phyloP scores from a whole-genome alignment of 371 early-diverging fungal genomes.

The Haplosporangium sp. region DNA sequence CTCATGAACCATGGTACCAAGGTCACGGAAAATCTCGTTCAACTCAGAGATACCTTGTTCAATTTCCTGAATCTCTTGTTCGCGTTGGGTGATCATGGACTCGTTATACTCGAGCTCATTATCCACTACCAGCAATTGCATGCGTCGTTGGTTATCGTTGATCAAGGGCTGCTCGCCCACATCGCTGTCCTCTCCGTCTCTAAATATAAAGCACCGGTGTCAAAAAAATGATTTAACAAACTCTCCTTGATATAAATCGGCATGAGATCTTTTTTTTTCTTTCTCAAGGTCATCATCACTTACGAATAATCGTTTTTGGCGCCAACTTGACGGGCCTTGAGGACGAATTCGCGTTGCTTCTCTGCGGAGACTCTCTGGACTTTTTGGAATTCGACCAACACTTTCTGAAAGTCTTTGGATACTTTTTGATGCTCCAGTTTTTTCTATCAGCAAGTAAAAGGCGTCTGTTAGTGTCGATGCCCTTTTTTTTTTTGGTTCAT shows the following conservation, averaged over 20 bases:
- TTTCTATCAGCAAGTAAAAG: constrained; percentile 14
- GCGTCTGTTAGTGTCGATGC: no score
- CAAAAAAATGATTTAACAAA: not conserved
- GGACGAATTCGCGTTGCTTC: constrained; percentile 90
- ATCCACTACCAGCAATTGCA: constrained; percentile 83
- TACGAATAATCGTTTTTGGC: constrained; percentile 29
- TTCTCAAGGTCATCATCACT: not conserved
- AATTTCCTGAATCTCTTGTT: constrained; percentile 90
- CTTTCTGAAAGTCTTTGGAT: constrained; percentile 92
- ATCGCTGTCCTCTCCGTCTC: constrained; percentile 56
- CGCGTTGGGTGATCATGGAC: constrained; percentile 90
- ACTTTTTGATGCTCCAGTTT: constrained; percentile 85
- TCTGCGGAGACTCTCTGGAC: constrained; percentile 88
- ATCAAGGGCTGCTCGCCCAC: constrained; percentile 64
- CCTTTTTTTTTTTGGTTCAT: constrained; percentile 2
- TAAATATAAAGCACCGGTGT: not conserved
- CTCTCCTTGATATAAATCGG: no score
- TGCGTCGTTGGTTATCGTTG: constrained; percentile 67
- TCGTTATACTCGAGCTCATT: constrained; percentile 95
- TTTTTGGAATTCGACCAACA: constrained; percentile 87
- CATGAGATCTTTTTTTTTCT: no score
- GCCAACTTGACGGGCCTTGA: constrained; percentile 59
- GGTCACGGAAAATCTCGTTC: constrained; percentile 96
- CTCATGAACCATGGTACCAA: constrained; percentile 95
- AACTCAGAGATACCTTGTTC: constrained; percentile 93